Base-by-base conservation (phyloP, 2,329 filamentous ascomycete genomes). In the Alternaria tenuissima region DNA sequence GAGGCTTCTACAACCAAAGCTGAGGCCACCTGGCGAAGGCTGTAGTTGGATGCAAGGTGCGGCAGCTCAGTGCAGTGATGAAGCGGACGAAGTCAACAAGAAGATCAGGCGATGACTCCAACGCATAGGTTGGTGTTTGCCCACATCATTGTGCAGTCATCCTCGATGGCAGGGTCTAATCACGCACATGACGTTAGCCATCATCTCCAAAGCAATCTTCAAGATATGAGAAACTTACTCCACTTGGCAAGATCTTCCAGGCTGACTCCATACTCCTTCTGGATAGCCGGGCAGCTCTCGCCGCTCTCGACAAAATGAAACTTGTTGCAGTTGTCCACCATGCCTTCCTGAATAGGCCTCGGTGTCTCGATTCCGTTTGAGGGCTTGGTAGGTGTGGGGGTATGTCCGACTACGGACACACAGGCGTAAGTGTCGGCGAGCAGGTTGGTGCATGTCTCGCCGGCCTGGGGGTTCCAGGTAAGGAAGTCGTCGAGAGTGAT, bases 381-480 rank as follows among this genome's bases (percentile, higher is more conserved):
- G 4, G 59, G 49, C 30, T 52, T 57, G 4, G 41, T 12, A 60
- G 22, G 61, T 24, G 12, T 52, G 14, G 59, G 42, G 6, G 59
- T 59, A n/a, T 51, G 42, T 20, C 64, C 61, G 26, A 62, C 54
- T 28, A 64, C 57, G 43, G 18, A 36, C 11, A 66, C 56, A 41
- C 62, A 66, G 14, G 57, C 62, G 22, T 65, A 64, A 2, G 59
- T 54, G 7, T 65, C 52, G 18, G 52, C 55, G 52, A 57, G 61
- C 3, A 66, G 53, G 8, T 57, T 53, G 11, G 20, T 18, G 41
- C 62, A 66, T 18, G 20, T 34, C 7, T 24, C 16, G 6, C 55
- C 54, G 16, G 54, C 59, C 0, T 9, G 24, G 2, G 65, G 57
- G 28, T 68, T 68, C 65, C 61, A 68, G 7, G 42, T 26, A 12